Base-by-base conservation (phyloP, 2,329 filamentous ascomycete genomes). In the Cercospora sojina region DNA sequence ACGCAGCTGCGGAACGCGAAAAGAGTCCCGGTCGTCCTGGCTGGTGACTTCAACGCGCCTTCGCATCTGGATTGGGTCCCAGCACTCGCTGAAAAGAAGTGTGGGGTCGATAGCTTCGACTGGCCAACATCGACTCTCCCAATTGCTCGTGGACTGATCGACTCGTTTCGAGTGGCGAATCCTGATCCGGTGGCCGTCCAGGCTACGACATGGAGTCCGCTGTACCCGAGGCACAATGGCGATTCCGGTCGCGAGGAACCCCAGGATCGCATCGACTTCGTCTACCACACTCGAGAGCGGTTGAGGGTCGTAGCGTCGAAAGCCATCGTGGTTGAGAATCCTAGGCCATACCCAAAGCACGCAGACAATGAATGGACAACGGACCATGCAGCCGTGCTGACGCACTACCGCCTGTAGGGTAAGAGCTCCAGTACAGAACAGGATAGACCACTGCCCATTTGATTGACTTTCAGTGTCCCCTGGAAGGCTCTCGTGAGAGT, bases 21-120 rank as follows among this genome's bases (percentile, higher is more conserved):
- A 2, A 51, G 47, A 13, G 47, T 51, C 20, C 47, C 47, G 20
- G 47, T 51, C 9, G 6, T 51, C 12, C 20, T 51, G 47, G 47
- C 56, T 38, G 56, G 56, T 3, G 56, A 58, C 6, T 38, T 58
- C 56, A 58, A 58, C 3, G 31, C 56, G 31, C 27, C 56, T 4
- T 38, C 56, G 16, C 56, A 58, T 58, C 18, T 58, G 29, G 56
- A 58, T 16, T 38, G 56, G 53, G 53, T 57, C 16, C 53, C 31
- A n/a, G 56, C 13, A 35, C 31, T 35, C 18, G 56, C 31, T 20
- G 18, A 58, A 7, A 58, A 58, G 56, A 58, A 32, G 16, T 58
- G 56, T 35, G 56, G 56, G 35, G 9, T 58, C 5, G 31, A 23
- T 13, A 29, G 56, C 56, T 58, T 58, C 31, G 56, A 58, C 27